These are phyloP conservation scores for Fomitiporia mediterranea DNA, from an alignment of 1,284 basidiomycete species.

Conservation along the genomic window DNA sequence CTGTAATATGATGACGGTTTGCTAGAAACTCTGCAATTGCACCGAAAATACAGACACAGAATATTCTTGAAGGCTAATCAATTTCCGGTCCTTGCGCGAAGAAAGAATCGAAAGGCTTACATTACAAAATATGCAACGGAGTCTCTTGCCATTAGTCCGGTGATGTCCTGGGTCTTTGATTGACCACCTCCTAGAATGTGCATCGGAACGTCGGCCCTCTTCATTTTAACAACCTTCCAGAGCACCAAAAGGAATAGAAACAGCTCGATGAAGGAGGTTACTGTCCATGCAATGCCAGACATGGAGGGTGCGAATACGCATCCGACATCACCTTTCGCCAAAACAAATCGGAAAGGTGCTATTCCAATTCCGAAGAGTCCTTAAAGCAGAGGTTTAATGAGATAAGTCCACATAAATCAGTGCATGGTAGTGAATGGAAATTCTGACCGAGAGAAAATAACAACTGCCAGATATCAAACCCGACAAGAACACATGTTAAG, in stretches of 20 bases:
- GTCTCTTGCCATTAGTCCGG: slow-evolving; percentile 7
- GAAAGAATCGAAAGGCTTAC: too few species aligned
- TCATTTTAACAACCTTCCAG: not conserved
- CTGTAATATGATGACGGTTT: too few species aligned
- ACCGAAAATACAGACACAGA: not conserved
- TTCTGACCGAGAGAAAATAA: not conserved
- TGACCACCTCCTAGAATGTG: too few species aligned
- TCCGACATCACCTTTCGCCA: not conserved
- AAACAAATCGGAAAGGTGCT: not conserved
- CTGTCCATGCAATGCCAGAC: not conserved
- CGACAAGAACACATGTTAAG: not conserved
- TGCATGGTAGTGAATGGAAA: too few species aligned
- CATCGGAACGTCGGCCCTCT: not conserved
- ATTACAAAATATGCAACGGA: slow-evolving; percentile 7
- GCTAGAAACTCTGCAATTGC: not conserved
- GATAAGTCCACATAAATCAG: too few species aligned
- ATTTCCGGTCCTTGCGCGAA: too few species aligned
- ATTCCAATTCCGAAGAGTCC: not conserved
- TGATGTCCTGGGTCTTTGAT: not conserved
- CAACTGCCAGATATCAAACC: not conserved
- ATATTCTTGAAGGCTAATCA: not conserved
- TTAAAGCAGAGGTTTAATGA: too few species aligned
- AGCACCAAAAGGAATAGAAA: slow-evolving; percentile 9
- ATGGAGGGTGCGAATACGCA: not conserved
- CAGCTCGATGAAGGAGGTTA: slow-evolving; percentile 1